Evolutionary conservation across 495 filamentous ascomycete genomes (phyloP), one percentile per base, ranked within the genome.

Genomic region (Daldinia caldariorum): DNA sequence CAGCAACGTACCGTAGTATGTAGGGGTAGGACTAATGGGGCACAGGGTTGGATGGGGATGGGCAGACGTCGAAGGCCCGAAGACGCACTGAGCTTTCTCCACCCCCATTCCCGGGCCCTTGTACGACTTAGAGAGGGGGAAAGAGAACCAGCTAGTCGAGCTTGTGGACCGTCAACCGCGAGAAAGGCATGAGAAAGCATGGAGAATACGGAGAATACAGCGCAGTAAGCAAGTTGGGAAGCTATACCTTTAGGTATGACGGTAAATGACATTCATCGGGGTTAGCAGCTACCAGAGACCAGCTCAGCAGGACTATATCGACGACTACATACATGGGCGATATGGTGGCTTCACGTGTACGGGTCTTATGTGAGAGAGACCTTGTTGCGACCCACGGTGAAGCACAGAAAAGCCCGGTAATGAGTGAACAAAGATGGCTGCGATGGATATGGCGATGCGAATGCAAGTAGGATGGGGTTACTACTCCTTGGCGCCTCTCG

Each of bases 401-500:
- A 65, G 60, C 43, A 58, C 20, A 61, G 47, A 56, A 50, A 62
- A 45, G 51, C 32, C 51, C n/a, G 35, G 43, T 37, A 54, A 61
- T 58, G 56, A 59, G 49, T 56, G 66, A 66, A 59, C 61, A 53
- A 41, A 66, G 61, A 63, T 60, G 58, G 66, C 37, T 58, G 63
- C 54, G 63, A 74, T 74, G 71, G 47, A 63, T 50, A 70, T 63
- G 67, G 57, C 58, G 67, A 77, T 69, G 70, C 47, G 67, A 65
- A 61, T 67, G 74, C 71, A 74, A 56, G 61, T 35, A 58, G 56
- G 60, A 67, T 63, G 72, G 75, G 75, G 68, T 61, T 60, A 35
- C 64, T 34, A 45, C 41, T 7, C 63, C 75, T 77, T 77, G 75
- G 75, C 75, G 49, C 75, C 75, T 73, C 61, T 77, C 49, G 29